Evolutionary conservation across 768 basidiomycete genomes (phyloP), one percentile per base, ranked within the genome.

Genomic region (Rhodocollybia butyracea): DNA sequence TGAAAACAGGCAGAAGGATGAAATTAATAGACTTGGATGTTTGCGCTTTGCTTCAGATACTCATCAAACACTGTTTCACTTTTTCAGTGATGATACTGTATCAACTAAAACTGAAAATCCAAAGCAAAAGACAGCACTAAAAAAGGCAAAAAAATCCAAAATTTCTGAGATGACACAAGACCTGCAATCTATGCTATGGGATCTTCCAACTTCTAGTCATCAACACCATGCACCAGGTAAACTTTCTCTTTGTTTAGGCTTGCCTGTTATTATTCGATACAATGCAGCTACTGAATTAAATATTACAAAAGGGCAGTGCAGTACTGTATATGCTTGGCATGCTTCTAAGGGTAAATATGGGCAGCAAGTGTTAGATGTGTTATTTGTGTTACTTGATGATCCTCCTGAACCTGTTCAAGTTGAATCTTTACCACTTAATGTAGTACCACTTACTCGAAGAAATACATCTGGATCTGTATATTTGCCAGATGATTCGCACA

Each of bases 281-380:
- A 73, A 73, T 60, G 55, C 56, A 46, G 70, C 72, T 3, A 71
- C 69, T 4, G 70, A 73, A 41, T 43, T 70, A 5, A 65, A 66
- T 51, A 70, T 72, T 2, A 71, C 70, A 3, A 68, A 67, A 38
- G 69, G 69, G 1, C 67, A 69, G 51, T 67, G 70, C 47, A 70
- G 58, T 0, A 40, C 46, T 52, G 70, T 73, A 4, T 52, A 58
- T 55, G 63, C 59, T 3, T 73, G 70, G 71, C 39, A 61, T 26
- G 26, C 26, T 11, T 21, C 26, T 10, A 55, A 19, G 0, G 58
- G 57, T 3, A 12, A 32, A 2, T 45, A 17, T 24, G 59, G 61
- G 6, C 60, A 63, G 22, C 1, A 19, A 2, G 45, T 62, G 3
- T 52, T 71, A 4, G 67, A 73, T 27, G 63, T 60, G 0, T 47